These are phyloP conservation scores for Capsicum pubescens DNA, from an alignment of 257 asterid species.

Conservation along the genomic window DNA sequence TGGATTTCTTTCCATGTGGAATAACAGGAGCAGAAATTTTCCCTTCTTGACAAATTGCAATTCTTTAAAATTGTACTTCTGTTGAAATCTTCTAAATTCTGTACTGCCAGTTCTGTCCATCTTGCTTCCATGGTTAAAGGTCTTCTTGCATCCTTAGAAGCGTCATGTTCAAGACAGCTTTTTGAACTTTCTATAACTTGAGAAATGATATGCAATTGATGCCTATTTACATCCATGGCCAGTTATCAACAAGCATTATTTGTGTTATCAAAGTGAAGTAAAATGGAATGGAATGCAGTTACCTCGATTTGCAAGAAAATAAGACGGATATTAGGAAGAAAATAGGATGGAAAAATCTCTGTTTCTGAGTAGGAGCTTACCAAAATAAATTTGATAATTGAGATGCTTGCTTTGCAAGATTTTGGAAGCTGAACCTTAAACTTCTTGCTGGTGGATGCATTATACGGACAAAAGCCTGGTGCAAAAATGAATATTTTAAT, in stretches of 20 bases:
- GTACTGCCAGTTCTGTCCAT: neutral
- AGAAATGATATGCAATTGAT: neutral
- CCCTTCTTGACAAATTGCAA: neutral
- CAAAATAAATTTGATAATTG: neutral
- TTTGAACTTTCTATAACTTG: neutral
- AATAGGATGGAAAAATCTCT: neutral
- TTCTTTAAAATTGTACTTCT: neutral
- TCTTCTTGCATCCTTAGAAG: neutral
- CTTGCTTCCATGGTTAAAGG: neutral
- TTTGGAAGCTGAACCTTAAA: neutral
- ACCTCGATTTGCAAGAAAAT: neutral
- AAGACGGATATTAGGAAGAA: neutral
- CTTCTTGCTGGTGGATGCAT: conserved; percentile 10
- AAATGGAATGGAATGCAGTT: neutral
- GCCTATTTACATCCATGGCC: neutral
- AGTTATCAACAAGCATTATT: neutral
- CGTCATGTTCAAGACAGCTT: neutral
- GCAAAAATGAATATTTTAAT: neutral
- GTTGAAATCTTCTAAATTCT: neutral
- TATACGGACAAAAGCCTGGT: neutral
- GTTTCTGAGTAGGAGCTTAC: neutral
- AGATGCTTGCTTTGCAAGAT: neutral
- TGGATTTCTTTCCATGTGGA: neutral
- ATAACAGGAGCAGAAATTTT: neutral
- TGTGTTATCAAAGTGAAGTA: conserved; percentile 9